A percentile compares a stretch with the other conserved stretches of the same genome.
These are phyloP conservation scores for Pseudoscleropodium purum DNA, from an alignment of 225 moss, liverwort and hornwort species.

Conservation along the genomic window DNA sequence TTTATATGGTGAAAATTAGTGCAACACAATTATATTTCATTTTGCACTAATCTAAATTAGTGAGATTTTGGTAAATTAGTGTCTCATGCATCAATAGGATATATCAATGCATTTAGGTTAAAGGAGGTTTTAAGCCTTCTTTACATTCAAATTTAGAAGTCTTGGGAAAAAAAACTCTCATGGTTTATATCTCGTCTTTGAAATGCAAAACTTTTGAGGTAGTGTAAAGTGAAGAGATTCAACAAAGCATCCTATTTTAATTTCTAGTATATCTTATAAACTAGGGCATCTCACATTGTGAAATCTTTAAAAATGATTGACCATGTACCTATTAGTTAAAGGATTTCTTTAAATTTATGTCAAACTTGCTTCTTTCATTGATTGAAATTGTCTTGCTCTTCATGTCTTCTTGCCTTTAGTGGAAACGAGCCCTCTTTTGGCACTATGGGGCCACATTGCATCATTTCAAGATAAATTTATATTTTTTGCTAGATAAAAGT, in stretches of 20 bases:
- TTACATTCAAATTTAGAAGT: background rate
- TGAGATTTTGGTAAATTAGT: background rate
- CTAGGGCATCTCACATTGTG: rapidly evolving
- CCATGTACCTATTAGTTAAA: background rate
- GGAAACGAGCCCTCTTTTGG: background rate
- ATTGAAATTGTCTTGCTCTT: background rate
- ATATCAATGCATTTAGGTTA: background rate
- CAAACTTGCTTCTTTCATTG: background rate
- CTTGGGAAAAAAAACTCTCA: background rate
- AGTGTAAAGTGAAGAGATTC: rapidly evolving
- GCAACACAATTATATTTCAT: background rate
- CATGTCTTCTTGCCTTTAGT: background rate
- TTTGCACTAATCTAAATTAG: background rate
- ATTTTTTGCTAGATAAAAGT: too few species aligned
- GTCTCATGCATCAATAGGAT: background rate
- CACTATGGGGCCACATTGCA: too few species aligned
- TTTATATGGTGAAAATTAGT: background rate
- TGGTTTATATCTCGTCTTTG: rapidly evolving
- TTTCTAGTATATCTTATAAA: background rate
- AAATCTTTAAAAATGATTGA: background rate
- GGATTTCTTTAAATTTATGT: background rate
- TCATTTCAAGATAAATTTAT: too few species aligned
- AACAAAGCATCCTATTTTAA: background rate
- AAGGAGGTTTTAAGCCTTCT: background rate
- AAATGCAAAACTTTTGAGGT: rapidly evolving